phyloP scores from a whole-genome alignment of 2,329 filamentous ascomycete genomes.

The Pseudogymnoascus sp. region DNA sequence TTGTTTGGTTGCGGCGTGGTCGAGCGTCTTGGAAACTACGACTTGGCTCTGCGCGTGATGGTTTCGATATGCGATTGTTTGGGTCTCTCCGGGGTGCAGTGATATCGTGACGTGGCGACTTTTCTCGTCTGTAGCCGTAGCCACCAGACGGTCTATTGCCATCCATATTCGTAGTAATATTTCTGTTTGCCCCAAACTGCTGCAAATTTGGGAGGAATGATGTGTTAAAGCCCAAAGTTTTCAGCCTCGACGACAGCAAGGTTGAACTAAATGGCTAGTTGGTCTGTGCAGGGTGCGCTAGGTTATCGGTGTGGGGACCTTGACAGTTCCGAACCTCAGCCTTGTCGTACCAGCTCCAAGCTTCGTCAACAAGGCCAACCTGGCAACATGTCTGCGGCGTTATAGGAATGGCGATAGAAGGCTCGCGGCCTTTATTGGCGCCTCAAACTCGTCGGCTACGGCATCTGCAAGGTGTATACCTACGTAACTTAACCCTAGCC shows the following conservation, averaged over 20 bases:
- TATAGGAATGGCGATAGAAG: slow-evolving; percentile 24
- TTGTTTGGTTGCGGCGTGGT: slow-evolving; percentile 24
- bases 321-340: slow-evolving; percentile 7
- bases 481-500: slow-evolving; percentile 73
- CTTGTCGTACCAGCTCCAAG: slow-evolving; percentile 4
- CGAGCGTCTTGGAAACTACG: slow-evolving; percentile 22
- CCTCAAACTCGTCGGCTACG: slow-evolving; percentile 78
- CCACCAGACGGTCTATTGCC: not conserved
- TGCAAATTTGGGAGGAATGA: not conserved
- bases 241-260: slow-evolving; percentile 6
- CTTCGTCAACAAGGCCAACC: slow-evolving; percentile 6
- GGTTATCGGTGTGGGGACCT: not conserved
- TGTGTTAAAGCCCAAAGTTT: not conserved
- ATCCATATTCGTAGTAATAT: slow-evolving; percentile 7
- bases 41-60: slow-evolving; percentile 25
- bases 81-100: slow-evolving; percentile 48
- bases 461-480: slow-evolving; percentile 75
- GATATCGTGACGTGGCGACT: slow-evolving; percentile 40
- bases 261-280: slow-evolving; percentile 2
- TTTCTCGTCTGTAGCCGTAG: slow-evolving; percentile 16
- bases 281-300: slow-evolving; percentile 9
- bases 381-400: not conserved
- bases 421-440: slow-evolving; percentile 41
- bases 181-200: not conserved
- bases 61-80: slow-evolving; percentile 48